Conservation (phyloP, 805 yeast genomes). For the Saturnispora sekii region DNA sequence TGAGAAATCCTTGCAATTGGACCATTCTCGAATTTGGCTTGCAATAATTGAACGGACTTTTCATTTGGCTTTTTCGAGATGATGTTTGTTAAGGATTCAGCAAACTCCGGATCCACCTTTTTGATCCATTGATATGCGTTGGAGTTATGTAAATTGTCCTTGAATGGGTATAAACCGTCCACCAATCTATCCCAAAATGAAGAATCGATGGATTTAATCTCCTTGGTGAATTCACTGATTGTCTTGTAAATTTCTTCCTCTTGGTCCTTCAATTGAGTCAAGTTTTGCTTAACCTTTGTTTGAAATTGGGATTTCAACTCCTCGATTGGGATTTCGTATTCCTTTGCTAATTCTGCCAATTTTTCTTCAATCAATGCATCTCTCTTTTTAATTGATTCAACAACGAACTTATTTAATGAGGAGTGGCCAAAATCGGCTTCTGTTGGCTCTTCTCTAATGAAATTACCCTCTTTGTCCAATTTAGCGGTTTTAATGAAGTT, state of each 20-base stretch:
- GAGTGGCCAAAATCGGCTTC: slow-evolving; percentile 19
- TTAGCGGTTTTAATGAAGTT: slow-evolving; percentile 12
- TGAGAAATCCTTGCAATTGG: slow-evolving; percentile 12
- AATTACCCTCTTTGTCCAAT: slow-evolving; percentile 19
- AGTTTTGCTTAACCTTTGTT: slow-evolving; percentile 14
- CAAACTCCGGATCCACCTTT: slow-evolving; percentile 16
- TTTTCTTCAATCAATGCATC: slow-evolving; percentile 19
- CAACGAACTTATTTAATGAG: slow-evolving; percentile 15
- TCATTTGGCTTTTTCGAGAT: slow-evolving; percentile 13
- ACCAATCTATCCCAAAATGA: slow-evolving; percentile 17
- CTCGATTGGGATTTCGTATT: slow-evolving; percentile 14
- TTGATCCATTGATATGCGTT: slow-evolving; percentile 15
- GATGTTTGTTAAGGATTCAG: slow-evolving; percentile 13
- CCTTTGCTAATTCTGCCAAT: slow-evolving; percentile 17
- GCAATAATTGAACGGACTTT: slow-evolving; percentile 10
- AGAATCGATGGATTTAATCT: slow-evolving; percentile 11
- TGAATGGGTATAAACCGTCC: slow-evolving; percentile 12
- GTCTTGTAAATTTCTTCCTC: slow-evolving; percentile 11
- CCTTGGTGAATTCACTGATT: slow-evolving; percentile 13
- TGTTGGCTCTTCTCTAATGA: slow-evolving; percentile 15
- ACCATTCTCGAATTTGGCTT: slow-evolving; percentile 14
- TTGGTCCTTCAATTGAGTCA: slow-evolving; percentile 2
- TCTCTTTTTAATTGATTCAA: slow-evolving; percentile 15
- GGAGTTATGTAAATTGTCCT: slow-evolving; percentile 15
- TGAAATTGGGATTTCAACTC: slow-evolving; percentile 18